These are phyloP conservation scores for Coniella vitis DNA, from an alignment of 2,329 filamentous ascomycete genomes.

Conservation along the genomic window DNA sequence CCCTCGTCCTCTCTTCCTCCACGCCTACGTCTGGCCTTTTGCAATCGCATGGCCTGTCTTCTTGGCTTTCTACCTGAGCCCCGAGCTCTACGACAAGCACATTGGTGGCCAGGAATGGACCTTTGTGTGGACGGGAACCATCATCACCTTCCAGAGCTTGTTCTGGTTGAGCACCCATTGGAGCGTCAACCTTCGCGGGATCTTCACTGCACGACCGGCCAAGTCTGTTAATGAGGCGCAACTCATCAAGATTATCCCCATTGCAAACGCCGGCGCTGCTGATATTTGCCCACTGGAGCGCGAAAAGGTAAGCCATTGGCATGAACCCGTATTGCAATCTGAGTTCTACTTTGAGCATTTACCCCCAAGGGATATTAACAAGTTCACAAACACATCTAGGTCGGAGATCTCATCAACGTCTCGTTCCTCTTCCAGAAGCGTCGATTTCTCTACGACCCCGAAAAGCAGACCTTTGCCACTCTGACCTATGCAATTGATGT, in stretches of 20 bases:
- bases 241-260: conserved; percentile 87
- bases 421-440: conserved; percentile 98
- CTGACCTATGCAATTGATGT: conserved; percentile 77
- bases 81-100: conserved; percentile 80
- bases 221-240: conserved; percentile 65
- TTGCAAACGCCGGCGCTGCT: conserved; percentile 79
- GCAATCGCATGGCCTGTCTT: conserved; percentile 87
- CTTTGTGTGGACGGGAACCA: conserved; percentile 84
- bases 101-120: conserved; percentile 97
- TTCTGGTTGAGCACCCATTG: conserved; percentile 96
- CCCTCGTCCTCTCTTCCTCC: conserved; percentile 71
- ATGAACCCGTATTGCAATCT: too few species aligned
- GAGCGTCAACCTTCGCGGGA: conserved; percentile 79
- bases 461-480: conserved; percentile 69
- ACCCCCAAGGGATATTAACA: conserved; percentile 5
- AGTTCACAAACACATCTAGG: conserved; percentile 31
- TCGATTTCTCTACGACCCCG: conserved; percentile 77
- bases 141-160: conserved; percentile 81
- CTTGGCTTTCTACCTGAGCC: conserved; percentile 76
- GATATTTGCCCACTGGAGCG: conserved; percentile 80
- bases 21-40: conserved; percentile 92
- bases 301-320: conserved; percentile 50
- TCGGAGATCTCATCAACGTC: conserved; percentile 64
- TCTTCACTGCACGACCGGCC: conserved; percentile 72
- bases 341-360: neutral